Conservation (phyloP, 2,329 filamentous ascomycete genomes). For the Onygenales sp. region DNA sequence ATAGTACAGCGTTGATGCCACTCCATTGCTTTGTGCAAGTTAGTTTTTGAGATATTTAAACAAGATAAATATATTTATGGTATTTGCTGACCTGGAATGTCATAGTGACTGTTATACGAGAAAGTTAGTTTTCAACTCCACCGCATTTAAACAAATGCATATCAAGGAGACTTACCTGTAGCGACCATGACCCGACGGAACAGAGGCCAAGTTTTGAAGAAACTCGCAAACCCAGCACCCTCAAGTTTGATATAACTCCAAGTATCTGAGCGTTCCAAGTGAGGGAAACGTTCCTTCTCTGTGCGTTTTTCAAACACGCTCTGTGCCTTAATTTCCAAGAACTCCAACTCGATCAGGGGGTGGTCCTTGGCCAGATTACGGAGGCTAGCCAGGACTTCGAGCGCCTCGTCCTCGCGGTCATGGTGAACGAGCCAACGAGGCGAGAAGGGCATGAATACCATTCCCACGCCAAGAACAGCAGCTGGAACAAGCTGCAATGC, state of each 20-base stretch:
- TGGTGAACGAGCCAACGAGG: conserved; percentile 68
- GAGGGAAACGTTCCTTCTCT: conserved; percentile 57
- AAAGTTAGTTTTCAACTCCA: conserved; percentile 48
- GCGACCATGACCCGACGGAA: conserved; percentile 41
- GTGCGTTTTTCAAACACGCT: conserved; percentile 64
- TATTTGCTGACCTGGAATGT: conserved; percentile 17
- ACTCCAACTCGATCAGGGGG: conserved; percentile 64
- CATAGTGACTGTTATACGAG: conserved; percentile 30
- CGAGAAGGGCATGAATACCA: conserved; percentile 74
- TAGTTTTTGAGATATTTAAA: conserved; percentile 26
- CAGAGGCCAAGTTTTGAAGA: conserved; percentile 30
- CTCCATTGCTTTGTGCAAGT: conserved; percentile 43
- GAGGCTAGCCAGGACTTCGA: conserved; percentile 52
- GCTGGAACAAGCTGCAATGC: conserved; percentile 52
- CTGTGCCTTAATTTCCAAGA: conserved; percentile 74
- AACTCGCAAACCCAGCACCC: conserved; percentile 29
- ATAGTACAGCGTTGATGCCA: conserved; percentile 37
- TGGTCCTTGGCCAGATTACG: conserved; percentile 53
- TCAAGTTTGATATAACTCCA: conserved; percentile 60
- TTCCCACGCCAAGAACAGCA: conserved; percentile 55
- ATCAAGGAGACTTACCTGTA: conserved; percentile 21
- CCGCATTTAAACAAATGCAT: not conserved
- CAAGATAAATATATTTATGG: not conserved
- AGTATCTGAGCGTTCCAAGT: conserved; percentile 49
- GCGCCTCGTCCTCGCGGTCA: conserved; percentile 58